phyloP scores from a whole-genome alignment of 345 rosid species.

The Kandelia obovata region DNA sequence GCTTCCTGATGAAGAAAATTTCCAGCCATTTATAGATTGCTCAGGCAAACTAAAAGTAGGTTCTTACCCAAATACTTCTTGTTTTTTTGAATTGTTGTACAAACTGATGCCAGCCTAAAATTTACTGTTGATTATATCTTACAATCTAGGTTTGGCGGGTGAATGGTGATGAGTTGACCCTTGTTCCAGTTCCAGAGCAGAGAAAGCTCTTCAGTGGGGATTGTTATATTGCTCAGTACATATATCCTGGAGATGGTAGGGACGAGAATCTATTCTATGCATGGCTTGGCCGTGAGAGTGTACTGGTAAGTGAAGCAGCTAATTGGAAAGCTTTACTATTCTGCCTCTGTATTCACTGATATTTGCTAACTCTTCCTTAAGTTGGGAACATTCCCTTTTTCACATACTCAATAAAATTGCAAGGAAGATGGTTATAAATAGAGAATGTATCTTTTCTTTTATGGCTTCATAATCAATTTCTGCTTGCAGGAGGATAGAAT shows the following conservation, averaged over 20 bases:
- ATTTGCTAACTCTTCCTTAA: not conserved
- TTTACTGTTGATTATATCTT: slow-evolving; percentile 11
- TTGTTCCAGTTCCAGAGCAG: slow-evolving; percentile 56
- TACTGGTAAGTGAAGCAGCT: slow-evolving; percentile 38
- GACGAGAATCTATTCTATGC: slow-evolving; percentile 54
- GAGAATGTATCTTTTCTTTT: slow-evolving; percentile 2
- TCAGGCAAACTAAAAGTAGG: slow-evolving; percentile 58
- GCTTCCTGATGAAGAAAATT: slow-evolving; percentile 61
- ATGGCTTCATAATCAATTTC: slow-evolving; percentile 11
- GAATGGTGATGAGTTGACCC: slow-evolving; percentile 49
- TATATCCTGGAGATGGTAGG: slow-evolving; percentile 51
- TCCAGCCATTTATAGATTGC: slow-evolving; percentile 42
- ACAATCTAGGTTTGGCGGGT: slow-evolving; percentile 69
- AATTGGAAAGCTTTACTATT: not conserved
- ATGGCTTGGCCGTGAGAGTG: slow-evolving; percentile 72
- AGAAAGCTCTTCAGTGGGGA: slow-evolving; percentile 68
- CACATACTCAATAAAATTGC: too few relatives aligned
- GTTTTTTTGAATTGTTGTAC: slow-evolving; percentile 10
- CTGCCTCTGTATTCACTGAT: not conserved
- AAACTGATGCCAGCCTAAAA: slow-evolving; percentile 6
- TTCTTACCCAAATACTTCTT: slow-evolving; percentile 11
- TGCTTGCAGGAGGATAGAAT: slow-evolving; percentile 64
- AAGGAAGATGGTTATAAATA: too few relatives aligned
- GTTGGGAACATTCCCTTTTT: too few relatives aligned
- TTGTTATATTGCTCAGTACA: slow-evolving; percentile 68